These are phyloP conservation scores for Penicillium freii DNA, from an alignment of 2,329 filamentous ascomycete species.

Conservation along the genomic window DNA sequence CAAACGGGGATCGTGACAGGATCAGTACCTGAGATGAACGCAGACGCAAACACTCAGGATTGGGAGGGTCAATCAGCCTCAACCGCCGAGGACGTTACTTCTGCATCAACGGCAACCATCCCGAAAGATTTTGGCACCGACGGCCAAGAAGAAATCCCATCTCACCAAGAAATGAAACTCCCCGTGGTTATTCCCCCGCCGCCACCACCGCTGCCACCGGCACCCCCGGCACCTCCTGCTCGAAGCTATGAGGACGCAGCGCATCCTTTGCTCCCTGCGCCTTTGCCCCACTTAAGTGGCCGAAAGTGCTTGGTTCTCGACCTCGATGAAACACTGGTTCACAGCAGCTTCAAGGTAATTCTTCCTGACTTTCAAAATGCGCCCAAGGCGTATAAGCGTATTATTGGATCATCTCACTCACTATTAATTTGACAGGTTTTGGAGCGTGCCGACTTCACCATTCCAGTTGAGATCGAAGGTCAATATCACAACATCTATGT, in stretches of 20 bases:
- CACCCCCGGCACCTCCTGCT: constrained; percentile 26
- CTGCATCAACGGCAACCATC: constrained; percentile 45
- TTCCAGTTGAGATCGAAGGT: constrained; percentile 97
- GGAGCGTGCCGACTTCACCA: constrained; percentile 97
- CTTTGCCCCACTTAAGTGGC: constrained; percentile 74
- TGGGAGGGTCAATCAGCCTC: constrained; percentile 47
- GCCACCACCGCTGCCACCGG: constrained; percentile 54
- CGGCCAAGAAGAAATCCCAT: constrained; percentile 44
- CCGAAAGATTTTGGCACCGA: constrained; percentile 32
- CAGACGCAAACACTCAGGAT: constrained; percentile 17
- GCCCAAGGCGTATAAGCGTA: constrained; percentile 6
- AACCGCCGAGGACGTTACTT: constrained; percentile 62
- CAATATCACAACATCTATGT: constrained; percentile 99
- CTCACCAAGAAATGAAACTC: constrained; percentile 43
- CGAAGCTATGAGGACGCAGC: constrained; percentile 45
- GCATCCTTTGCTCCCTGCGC: constrained; percentile 74
- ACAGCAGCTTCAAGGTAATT: constrained; percentile 95
- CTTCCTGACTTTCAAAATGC: not conserved
- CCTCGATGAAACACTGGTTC: constrained; percentile 92
- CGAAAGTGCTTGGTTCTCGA: constrained; percentile 94
- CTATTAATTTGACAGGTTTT: constrained; percentile 64
- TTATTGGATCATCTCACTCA: constrained; percentile 21
- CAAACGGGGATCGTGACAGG: constrained; percentile 10
- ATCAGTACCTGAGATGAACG: constrained; percentile 18
- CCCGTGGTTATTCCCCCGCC: constrained; percentile 56